These are phyloP conservation scores for Berberis thunbergii DNA, from an alignment of 164 flowering plant species.

Conservation along the genomic window DNA sequence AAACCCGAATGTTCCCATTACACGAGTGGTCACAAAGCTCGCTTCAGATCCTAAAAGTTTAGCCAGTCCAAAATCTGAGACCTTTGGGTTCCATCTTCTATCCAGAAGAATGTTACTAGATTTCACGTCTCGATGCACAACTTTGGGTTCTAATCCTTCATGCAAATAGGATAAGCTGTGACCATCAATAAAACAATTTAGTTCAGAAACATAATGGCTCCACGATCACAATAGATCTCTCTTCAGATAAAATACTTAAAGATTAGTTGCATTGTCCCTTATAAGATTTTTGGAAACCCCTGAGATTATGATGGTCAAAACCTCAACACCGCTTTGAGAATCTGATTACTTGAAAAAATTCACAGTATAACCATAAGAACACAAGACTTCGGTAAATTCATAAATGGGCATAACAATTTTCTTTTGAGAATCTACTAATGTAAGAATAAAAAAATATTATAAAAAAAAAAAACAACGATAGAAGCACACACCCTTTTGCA, in stretches of 20 bases:
- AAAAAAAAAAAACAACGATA: not conserved
- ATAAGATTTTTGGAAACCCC: too few relatives aligned
- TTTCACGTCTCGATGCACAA: conserved; percentile 8
- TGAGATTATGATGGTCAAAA: too few relatives aligned
- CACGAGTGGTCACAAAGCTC: conserved; percentile 6
- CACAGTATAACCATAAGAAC: too few relatives aligned
- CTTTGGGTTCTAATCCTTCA: conserved; percentile 11
- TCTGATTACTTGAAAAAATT: too few relatives aligned
- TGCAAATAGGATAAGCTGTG: conserved; percentile 6
- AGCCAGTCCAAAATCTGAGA: conserved; percentile 8
- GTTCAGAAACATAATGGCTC: not conserved
- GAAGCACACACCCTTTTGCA: conserved; percentile 3
- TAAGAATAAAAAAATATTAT: too few relatives aligned
- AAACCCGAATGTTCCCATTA: conserved; percentile 9
- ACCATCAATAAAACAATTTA: not conserved
- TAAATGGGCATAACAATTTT: too few relatives aligned
- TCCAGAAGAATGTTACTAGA: conserved; percentile 10
- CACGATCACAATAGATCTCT: not conserved
- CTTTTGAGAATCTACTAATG: too few relatives aligned
- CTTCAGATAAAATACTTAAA: too few relatives aligned
- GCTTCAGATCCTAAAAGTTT: conserved; percentile 8
- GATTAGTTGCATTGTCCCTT: too few relatives aligned
- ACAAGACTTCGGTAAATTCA: too few relatives aligned
- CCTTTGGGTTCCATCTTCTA: conserved; percentile 4
- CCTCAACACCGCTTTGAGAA: too few relatives aligned